These are phyloP conservation scores for Leptographium lundbergii DNA, from an alignment of 2,329 filamentous ascomycete species.

Conservation along the genomic window DNA sequence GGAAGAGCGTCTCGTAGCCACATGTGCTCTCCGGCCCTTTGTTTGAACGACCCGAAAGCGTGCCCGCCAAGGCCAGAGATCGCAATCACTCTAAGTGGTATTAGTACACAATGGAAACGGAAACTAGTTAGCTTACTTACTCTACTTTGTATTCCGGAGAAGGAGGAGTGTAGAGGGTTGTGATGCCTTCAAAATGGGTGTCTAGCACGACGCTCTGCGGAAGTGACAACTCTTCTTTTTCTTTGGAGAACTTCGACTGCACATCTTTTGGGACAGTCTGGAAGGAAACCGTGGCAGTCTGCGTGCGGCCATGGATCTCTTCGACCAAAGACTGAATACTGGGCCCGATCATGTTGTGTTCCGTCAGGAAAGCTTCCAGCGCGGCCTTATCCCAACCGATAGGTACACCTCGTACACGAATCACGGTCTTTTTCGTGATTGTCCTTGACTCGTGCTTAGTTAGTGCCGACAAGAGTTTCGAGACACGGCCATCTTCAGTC, in stretches of 20 bases:
- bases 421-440: background rate
- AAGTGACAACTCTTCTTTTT: no score
- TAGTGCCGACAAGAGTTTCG: no score
- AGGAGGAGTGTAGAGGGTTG: background rate
- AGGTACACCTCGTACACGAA: background rate
- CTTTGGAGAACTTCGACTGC: background rate
- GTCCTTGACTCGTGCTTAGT: no score
- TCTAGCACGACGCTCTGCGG: background rate
- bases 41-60: background rate
- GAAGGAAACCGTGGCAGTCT: background rate
- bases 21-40: background rate
- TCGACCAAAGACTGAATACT: background rate
- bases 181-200: background rate
- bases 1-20: background rate
- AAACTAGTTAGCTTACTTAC: background rate
- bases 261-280: background rate
- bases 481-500: no score
- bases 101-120: background rate
- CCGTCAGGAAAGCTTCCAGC: background rate
- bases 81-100: background rate
- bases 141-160: background rate
- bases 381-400: background rate
- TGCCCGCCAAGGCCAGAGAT: background rate
- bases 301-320: background rate
- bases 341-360: background rate